Evolutionary conservation across 228 moss, liverwort and hornwort genomes (phyloP).

Genomic region (Sphagnum fallax): DNA sequence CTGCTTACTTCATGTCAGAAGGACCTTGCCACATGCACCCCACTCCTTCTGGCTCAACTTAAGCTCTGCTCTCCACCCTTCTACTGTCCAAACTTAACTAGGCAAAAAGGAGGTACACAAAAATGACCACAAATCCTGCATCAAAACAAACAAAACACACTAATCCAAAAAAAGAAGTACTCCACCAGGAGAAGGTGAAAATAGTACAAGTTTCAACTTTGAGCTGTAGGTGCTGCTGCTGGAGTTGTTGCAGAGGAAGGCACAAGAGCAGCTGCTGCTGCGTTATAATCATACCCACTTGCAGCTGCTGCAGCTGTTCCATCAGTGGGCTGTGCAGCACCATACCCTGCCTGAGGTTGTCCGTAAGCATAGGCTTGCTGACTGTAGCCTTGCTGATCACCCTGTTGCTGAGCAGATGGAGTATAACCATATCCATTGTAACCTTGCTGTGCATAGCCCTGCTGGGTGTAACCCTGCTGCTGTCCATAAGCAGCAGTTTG

Average conservation of each 20-base stretch:
- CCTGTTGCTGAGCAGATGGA: conserved; percentile 40
- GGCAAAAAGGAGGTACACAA: too few relatives aligned
- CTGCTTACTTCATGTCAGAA: too few relatives aligned
- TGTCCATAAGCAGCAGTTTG: conserved; percentile 64
- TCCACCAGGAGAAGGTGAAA: too few relatives aligned
- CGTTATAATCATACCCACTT: conserved; percentile 76
- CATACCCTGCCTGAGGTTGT: conserved; percentile 65
- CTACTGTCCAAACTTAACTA: too few relatives aligned
- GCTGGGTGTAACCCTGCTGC: conserved; percentile 78
- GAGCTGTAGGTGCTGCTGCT: conserved; percentile 70
- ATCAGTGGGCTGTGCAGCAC: conserved; percentile 50
- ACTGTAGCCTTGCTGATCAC: conserved; percentile 68
- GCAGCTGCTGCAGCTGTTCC: conserved; percentile 57
- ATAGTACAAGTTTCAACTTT: conserved; percentile 34
- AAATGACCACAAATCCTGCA: too few relatives aligned
- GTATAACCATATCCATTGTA: conserved; percentile 76
- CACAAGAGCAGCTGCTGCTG: conserved; percentile 51
- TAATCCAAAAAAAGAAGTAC: too few relatives aligned
- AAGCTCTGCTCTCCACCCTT: too few relatives aligned
- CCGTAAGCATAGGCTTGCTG: conserved; percentile 88
- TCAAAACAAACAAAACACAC: too few relatives aligned
- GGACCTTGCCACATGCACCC: too few relatives aligned
- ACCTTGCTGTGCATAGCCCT: conserved; percentile 74
- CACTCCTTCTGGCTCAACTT: too few relatives aligned
- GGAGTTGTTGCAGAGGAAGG: conserved; percentile 33